Percentiles rank a stretch among this genome's conserved stretches.
Evolutionary conservation across 495 filamentous ascomycete genomes (phyloP).

Genomic region (Hyaloscypha hepaticicola): DNA sequence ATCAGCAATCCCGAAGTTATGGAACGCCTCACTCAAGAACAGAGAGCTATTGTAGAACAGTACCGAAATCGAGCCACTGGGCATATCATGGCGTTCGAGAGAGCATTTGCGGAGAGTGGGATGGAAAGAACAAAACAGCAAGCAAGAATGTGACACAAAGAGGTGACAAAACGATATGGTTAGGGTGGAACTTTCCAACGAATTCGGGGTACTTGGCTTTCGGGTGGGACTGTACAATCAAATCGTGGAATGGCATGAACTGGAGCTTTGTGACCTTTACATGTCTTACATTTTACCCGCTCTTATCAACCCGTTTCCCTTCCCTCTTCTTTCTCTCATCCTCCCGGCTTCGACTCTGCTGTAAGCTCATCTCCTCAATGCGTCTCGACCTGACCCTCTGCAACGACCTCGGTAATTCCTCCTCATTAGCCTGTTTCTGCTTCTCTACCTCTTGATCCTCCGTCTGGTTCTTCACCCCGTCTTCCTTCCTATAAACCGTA

Average conservation of each 20-base stretch:
- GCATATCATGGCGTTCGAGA: neutral
- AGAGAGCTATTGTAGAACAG: neutral
- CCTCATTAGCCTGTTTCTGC: constrained; percentile 26
- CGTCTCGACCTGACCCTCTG: constrained; percentile 37
- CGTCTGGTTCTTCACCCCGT: constrained; percentile 5
- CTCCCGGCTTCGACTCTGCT: constrained; percentile 15
- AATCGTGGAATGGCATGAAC: neutral
- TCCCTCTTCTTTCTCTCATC: constrained; percentile 8
- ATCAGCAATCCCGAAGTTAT: neutral
- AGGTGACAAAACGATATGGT: neutral
- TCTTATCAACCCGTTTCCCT: constrained; percentile 1
- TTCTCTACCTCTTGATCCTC: constrained; percentile 15
- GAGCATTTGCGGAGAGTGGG: neutral
- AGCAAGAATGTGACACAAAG: neutral
- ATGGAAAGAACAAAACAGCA: neutral
- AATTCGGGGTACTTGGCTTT: neutral
- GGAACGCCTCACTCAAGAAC: neutral
- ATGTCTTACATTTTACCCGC: neutral
- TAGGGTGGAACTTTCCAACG: neutral
- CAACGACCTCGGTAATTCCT: constrained; percentile 39
- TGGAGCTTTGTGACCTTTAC: neutral
- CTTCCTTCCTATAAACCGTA: constrained; percentile 26
- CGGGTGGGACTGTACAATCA: neutral
- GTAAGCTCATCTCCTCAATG: constrained; percentile 27
- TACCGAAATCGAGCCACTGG: neutral